Conservation (phyloP, 2,329 filamentous ascomycete species). For the Fusarium floridanum region DNA sequence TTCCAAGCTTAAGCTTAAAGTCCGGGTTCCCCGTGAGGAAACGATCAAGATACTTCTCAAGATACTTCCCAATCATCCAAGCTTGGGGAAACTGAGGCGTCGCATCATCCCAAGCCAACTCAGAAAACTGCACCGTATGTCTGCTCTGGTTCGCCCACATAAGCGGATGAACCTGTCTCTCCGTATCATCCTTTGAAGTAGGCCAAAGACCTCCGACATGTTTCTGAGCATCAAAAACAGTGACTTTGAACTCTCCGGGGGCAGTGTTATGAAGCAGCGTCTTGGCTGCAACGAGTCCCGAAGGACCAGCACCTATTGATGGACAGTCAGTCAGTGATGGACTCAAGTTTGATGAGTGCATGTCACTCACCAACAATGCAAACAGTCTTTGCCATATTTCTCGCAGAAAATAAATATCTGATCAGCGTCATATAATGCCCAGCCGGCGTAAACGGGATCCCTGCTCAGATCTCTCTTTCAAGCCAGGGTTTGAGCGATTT, state of each 20-base stretch:
- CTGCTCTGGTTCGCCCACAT: constrained; percentile 82
- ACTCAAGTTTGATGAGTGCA: too few relatives aligned
- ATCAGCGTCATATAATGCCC: constrained; percentile 37
- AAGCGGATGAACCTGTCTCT: constrained; percentile 71
- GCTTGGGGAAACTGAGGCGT: constrained; percentile 78
- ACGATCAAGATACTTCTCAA: constrained; percentile 71
- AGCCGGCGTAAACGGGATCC: background rate
- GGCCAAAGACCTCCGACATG: constrained; percentile 86
- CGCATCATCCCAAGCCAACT: constrained; percentile 75
- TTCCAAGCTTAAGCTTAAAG: constrained; percentile 63
- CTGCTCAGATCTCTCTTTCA: constrained; percentile 16
- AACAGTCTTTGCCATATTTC: constrained; percentile 55
- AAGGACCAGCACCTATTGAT: constrained; percentile 74
- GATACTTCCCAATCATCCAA: constrained; percentile 81
- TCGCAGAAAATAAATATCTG: constrained; percentile 21
- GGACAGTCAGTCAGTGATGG: too few relatives aligned
- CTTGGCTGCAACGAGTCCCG: constrained; percentile 79
- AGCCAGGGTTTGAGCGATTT: constrained; percentile 43
- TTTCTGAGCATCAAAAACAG: constrained; percentile 75
- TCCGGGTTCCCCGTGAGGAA: constrained; percentile 63
- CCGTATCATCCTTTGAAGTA: constrained; percentile 60
- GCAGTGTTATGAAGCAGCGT: constrained; percentile 74
- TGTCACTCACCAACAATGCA: constrained; percentile 55
- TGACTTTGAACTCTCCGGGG: constrained; percentile 71
- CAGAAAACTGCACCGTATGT: constrained; percentile 80